Conservation (phyloP, 371 early-diverging fungal genomes). For the Gilbertella persicaria region DNA sequence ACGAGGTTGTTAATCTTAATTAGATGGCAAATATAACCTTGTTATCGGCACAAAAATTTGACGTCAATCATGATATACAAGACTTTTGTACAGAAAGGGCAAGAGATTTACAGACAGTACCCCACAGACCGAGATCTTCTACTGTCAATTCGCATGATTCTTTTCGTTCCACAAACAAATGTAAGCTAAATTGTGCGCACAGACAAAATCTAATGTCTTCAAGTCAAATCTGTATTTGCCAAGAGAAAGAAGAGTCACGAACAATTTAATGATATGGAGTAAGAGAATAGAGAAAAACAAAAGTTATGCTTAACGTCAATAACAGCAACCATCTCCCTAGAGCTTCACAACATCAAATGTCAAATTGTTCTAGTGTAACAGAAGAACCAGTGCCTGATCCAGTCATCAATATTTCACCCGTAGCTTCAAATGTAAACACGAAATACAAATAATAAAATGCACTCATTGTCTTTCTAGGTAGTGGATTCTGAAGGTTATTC, state of each 20-base stretch:
- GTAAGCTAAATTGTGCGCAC: slow-evolving; percentile 6
- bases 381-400: no score
- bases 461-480: slow-evolving; percentile 3
- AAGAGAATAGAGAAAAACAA: neutral
- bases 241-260: slow-evolving; percentile 14
- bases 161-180: slow-evolving; percentile 18
- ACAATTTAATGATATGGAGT: neutral
- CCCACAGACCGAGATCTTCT: slow-evolving; percentile 3
- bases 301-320: no score
- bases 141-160: slow-evolving; percentile 13
- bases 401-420: no score
- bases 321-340: no score
- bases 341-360: no score
- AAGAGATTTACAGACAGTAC: slow-evolving; percentile 1
- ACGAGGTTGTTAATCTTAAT: neutral
- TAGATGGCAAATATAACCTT: slow-evolving; percentile 7
- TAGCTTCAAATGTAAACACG: no score
- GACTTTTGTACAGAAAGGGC: slow-evolving; percentile 21
- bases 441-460: neutral
- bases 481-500: slow-evolving; percentile 24
- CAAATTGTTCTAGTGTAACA: no score
- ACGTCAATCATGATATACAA: slow-evolving; percentile 15
- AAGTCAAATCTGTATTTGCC: slow-evolving; percentile 16
- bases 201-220: neutral
- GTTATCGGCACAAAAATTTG: slow-evolving; percentile 4